These are phyloP conservation scores for Albifimbria verrucaria DNA, from an alignment of 2,329 filamentous ascomycete species.

Conservation along the genomic window DNA sequence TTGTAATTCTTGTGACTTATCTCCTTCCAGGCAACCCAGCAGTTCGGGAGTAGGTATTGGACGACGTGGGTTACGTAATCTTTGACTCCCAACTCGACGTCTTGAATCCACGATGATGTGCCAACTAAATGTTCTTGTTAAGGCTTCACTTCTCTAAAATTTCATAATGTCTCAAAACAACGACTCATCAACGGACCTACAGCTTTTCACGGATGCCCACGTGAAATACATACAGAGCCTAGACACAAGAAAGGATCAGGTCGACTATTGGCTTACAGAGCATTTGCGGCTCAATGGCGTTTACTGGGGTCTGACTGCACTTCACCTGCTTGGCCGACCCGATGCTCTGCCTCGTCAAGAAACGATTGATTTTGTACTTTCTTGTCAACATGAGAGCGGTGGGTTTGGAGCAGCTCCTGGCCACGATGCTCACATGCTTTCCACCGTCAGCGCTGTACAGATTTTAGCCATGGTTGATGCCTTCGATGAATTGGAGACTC, in stretches of 20 bases:
- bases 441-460: constrained; percentile 92
- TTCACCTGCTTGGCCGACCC: constrained; percentile 79
- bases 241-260: constrained; percentile 87
- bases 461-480: constrained; percentile 85
- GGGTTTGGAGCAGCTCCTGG: constrained; percentile 93
- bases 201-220: constrained; percentile 58
- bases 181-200: constrained; percentile 32
- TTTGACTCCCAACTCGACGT: too few relatives aligned
- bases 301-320: constrained; percentile 90
- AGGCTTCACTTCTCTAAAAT: too few relatives aligned
- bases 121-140: too few relatives aligned
- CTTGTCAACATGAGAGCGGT: constrained; percentile 84
- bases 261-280: constrained; percentile 97
- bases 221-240: constrained; percentile 91
- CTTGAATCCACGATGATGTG: too few relatives aligned
- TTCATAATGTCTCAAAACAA: constrained; percentile 26
- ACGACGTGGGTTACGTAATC: too few relatives aligned
- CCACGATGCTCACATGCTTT: constrained; percentile 94
- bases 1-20: too few relatives aligned
- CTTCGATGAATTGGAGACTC: constrained; percentile 74
- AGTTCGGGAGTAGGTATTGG: too few relatives aligned
- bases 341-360: constrained; percentile 76
- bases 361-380: constrained; percentile 89
- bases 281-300: constrained; percentile 92
- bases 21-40: too few relatives aligned